Conservation (phyloP, 768 basidiomycete species). For the Erythrobasidium yunnanense region DNA sequence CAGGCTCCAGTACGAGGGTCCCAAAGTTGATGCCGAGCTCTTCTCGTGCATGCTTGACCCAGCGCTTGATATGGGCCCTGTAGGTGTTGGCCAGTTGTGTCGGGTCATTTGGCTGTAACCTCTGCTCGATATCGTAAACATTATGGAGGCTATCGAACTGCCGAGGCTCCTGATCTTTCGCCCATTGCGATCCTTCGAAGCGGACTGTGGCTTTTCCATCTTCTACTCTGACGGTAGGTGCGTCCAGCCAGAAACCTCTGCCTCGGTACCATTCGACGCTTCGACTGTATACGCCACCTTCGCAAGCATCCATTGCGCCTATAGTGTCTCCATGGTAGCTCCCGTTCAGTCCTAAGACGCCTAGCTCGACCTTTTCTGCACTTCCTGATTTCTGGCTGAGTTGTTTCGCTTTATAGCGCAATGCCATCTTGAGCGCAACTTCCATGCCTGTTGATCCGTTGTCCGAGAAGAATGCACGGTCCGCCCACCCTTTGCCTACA, state of each 20-base stretch:
- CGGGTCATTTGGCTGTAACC: conserved; percentile 47
- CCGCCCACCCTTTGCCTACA: conserved; percentile 83
- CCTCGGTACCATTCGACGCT: conserved; percentile 93
- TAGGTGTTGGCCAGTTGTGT: conserved; percentile 60
- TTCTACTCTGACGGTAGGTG: conserved; percentile 63
- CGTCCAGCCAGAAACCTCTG: conserved; percentile 86
- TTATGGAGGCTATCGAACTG: conserved; percentile 31
- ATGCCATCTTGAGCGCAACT: conserved; percentile 93
- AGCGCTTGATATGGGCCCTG: conserved; percentile 44
- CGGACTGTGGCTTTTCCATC: conserved; percentile 45
- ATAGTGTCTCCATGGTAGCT: conserved; percentile 98
- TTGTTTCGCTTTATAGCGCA: conserved; percentile 48
- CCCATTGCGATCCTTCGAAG: neutral
- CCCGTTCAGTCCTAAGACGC: conserved; percentile 74
- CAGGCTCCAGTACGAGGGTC: conserved; percentile 77
- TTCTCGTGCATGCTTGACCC: conserved; percentile 49
- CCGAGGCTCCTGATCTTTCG: neutral
- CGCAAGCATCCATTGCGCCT: conserved; percentile 90
- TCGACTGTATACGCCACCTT: conserved; percentile 59
- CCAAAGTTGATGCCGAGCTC: conserved; percentile 42
- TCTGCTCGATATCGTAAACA: conserved; percentile 59
- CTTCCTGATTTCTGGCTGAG: too few species aligned
- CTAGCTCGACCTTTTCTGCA: conserved; percentile 46
- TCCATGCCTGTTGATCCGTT: conserved; percentile 95
- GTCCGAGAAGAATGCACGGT: conserved; percentile 81